Evolutionary conservation across 768 basidiomycete genomes (phyloP), one percentile per base, ranked within the genome.

Genomic region (Gautieria morchelliformis): DNA sequence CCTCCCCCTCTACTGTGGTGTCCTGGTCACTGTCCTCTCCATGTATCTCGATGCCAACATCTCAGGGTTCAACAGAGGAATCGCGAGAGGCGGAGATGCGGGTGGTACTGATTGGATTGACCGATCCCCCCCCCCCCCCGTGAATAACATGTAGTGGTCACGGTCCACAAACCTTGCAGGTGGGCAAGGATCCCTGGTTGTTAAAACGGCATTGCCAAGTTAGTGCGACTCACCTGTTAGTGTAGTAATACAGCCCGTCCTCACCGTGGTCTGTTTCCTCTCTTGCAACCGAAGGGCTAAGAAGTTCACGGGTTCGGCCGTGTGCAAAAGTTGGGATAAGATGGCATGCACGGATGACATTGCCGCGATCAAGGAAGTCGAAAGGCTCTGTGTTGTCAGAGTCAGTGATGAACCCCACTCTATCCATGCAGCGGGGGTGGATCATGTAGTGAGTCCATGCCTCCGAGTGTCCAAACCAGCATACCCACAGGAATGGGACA

Each of bases 101-200:
- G 17, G 17, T 9, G 39, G 39, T 40, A 40, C 17, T 9, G 39
- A n/a, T n/a, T 40, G 39, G 17, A 40, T 17, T 17, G 39, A 40
- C 9, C 17, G 39, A 17, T 17, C 39, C 39, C 9, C 39, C 39
- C 39, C 39, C 17, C 39, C 39, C 39, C 39, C 39, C 17, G 39
- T 9, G 39, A 30, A 20, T 51, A 5, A 30, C 24, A 51, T 51
- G 8, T 8, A 52, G 62, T 67, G 63, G 47, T 70, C 69, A 0
- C 63, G 53, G 48, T 69, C 68, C 12, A 61, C 62, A 58, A 69
- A 68, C 30, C 68, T 69, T n/a, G n/a, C 33, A 11, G 22, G 40
- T 20, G 40, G 19, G 24, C 40, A n/a, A n/a, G n/a, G n/a, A n/a
- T n/a, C n/a, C n/a, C n/a, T n/a, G n/a, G n/a, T n/a, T n/a, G n/a